These are phyloP conservation scores for Iris macrosiphon DNA, from an alignment of 106 monocot species.

Conservation along the genomic window DNA sequence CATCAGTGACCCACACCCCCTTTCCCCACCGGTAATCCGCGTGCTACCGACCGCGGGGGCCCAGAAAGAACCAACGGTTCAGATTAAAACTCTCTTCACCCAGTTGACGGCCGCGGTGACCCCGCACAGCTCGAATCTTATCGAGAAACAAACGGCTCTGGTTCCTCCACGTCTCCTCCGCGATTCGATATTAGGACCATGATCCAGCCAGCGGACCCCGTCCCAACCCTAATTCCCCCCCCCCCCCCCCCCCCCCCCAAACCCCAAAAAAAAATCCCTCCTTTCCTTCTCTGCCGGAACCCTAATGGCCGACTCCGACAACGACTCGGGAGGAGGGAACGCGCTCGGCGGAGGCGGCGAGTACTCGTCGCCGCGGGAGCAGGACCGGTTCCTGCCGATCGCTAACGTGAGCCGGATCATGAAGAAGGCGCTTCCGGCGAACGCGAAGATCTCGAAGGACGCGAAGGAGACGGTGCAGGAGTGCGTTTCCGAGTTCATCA, in stretches of 20 bases:
- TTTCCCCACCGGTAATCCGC: neutral
- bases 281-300: neutral
- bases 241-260: no score
- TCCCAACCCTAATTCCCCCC: no score
- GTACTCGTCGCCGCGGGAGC: slow-evolving; percentile 37
- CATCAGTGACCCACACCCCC: no score
- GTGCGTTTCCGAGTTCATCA: slow-evolving; percentile 74
- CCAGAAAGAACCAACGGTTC: neutral
- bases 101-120: neutral
- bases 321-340: slow-evolving; percentile 41
- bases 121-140: neutral
- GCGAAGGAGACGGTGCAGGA: slow-evolving; percentile 78
- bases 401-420: slow-evolving; percentile 74
- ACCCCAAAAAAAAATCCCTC: no score
- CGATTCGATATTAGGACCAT: neutral
- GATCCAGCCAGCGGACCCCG: neutral
- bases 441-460: slow-evolving; percentile 72
- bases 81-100: neutral
- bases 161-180: neutral
- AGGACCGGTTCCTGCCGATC: slow-evolving; percentile 61
- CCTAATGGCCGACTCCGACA: slow-evolving; percentile 54
- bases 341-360: slow-evolving; percentile 12
- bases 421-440: slow-evolving; percentile 64
- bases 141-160: neutral
- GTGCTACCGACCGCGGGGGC: neutral